A percentile compares a stretch with the other conserved stretches of the same genome.
Evolutionary conservation across 164 flowering plant genomes (phyloP).

Genomic region (grape (Vitis vinifera)): DNA sequence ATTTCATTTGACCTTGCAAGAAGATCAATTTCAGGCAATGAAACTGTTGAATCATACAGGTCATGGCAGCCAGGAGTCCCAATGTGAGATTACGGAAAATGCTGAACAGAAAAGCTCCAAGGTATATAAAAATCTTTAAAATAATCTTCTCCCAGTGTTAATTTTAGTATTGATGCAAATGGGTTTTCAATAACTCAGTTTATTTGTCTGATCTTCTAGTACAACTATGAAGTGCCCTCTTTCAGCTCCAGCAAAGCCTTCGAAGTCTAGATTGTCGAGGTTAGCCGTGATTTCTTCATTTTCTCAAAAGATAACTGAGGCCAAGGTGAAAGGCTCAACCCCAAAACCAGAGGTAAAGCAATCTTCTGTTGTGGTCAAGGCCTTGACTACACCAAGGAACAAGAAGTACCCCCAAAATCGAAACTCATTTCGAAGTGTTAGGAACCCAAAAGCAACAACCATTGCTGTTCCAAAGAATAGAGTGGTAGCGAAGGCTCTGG

Average conservation of each 20-base stretch:
- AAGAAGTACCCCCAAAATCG: constrained; percentile 31
- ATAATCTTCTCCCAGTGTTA: not conserved
- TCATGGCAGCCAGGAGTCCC: constrained; percentile 98
- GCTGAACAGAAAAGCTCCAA: constrained; percentile 35
- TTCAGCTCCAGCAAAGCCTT: constrained; percentile 82
- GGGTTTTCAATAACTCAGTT: constrained; percentile 5
- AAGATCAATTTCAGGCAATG: constrained; percentile 1
- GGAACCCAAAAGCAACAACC: constrained; percentile 34
- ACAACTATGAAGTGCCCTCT: constrained; percentile 59
- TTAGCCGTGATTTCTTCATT: constrained; percentile 51
- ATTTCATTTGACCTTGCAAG: not conserved
- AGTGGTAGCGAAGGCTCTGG: constrained; percentile 60
- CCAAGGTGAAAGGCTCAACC: constrained; percentile 42
- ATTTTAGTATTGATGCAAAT: not conserved
- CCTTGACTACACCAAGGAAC: constrained; percentile 74
- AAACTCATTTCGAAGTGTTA: constrained; percentile 57
- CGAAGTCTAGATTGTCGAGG: constrained; percentile 63
- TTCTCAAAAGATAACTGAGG: constrained; percentile 41
- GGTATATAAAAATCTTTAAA: constrained; percentile 28
- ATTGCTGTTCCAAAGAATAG: constrained; percentile 32
- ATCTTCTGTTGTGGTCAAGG: constrained; percentile 40
- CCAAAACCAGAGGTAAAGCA: constrained; percentile 49
- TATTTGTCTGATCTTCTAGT: constrained; percentile 27
- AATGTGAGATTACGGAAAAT: constrained; percentile 54
- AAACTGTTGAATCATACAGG: constrained; percentile 37